A percentile compares a stretch with the other conserved stretches of the same genome.
phyloP scores from a whole-genome alignment of 495 filamentous ascomycete genomes.

The Mycothermus thermophilus region DNA sequence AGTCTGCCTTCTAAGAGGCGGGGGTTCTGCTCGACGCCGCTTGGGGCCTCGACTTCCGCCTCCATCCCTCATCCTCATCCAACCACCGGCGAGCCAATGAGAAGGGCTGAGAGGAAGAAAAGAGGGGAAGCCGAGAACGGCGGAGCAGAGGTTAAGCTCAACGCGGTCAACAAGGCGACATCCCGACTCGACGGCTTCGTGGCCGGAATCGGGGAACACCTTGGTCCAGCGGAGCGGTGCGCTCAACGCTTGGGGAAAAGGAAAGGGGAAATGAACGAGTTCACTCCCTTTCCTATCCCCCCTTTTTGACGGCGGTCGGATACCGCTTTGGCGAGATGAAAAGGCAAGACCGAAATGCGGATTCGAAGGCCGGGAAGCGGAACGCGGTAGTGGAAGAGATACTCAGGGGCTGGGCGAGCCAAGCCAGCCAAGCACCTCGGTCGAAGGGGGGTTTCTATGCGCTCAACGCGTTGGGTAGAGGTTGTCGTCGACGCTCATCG shows the following conservation, averaged over 20 bases:
- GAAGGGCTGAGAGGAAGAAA: background rate
- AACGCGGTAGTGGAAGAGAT: background rate
- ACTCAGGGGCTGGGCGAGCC: no score
- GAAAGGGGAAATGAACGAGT: no score
- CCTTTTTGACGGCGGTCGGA: background rate
- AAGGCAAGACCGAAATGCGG: no score
- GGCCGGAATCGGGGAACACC: conserved; percentile 7
- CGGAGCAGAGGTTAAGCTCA: conserved; percentile 6
- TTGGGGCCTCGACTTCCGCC: no score
- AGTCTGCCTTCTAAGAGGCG: background rate
- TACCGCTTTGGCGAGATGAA: no score
- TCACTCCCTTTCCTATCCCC: no score
- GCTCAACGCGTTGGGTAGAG: background rate
- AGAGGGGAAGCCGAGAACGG: background rate
- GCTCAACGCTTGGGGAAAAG: conserved; percentile 1
- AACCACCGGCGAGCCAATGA: no score
- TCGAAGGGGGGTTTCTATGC: no score
- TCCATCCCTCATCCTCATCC: no score
- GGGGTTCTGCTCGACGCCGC: conserved; percentile 3
- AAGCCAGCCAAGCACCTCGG: no score
- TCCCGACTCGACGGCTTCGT: conserved; percentile 7
- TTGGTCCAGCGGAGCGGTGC: conserved; percentile 6
- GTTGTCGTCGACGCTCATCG: no score
- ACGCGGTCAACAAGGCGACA: conserved; percentile 3
- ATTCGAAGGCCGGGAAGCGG: background rate